phyloP scores from a whole-genome alignment of 106 monocot species.

The Dioscorea dumetorum region DNA sequence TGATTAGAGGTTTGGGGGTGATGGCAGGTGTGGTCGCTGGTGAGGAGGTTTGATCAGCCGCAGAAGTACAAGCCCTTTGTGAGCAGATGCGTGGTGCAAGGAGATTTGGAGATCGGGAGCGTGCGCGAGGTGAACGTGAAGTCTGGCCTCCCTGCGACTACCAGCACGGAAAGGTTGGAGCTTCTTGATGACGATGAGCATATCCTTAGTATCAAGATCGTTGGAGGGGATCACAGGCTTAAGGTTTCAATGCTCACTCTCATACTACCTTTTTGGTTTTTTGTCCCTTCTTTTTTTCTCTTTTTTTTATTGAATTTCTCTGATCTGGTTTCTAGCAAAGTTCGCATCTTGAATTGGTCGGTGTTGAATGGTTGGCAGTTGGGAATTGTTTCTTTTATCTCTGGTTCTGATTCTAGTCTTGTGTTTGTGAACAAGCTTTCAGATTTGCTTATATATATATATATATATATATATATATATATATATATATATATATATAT shows the following conservation, averaged over 20 bases:
- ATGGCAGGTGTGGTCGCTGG: constrained; percentile 76
- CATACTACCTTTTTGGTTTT: too few relatives aligned
- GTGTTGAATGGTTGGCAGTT: too few relatives aligned
- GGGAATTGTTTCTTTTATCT: too few relatives aligned
- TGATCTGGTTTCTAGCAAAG: too few relatives aligned
- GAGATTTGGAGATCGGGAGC: constrained; percentile 66
- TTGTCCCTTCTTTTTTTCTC: too few relatives aligned
- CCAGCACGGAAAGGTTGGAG: constrained; percentile 78
- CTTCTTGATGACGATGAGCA: constrained; percentile 68
- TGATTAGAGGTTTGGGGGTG: neutral
- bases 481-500: too few relatives aligned
- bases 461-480: too few relatives aligned
- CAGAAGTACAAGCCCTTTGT: constrained; percentile 88
- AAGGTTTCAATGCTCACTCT: constrained; percentile 19
- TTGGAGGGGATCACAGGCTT: constrained; percentile 89
- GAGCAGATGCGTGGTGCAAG: constrained; percentile 64
- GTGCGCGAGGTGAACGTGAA: constrained; percentile 81
- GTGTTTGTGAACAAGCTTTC: too few relatives aligned
- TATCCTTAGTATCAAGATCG: constrained; percentile 64
- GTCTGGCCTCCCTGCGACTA: constrained; percentile 89
- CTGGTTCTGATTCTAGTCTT: too few relatives aligned
- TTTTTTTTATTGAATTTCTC: too few relatives aligned
- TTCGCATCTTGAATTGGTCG: too few relatives aligned
- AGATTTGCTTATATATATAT: too few relatives aligned
- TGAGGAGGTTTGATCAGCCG: constrained; percentile 80